Evolutionary conservation across 2,329 filamentous ascomycete genomes (phyloP), one percentile per base, ranked within the genome.

Genomic region (Graphiopsis chlorocephala): DNA sequence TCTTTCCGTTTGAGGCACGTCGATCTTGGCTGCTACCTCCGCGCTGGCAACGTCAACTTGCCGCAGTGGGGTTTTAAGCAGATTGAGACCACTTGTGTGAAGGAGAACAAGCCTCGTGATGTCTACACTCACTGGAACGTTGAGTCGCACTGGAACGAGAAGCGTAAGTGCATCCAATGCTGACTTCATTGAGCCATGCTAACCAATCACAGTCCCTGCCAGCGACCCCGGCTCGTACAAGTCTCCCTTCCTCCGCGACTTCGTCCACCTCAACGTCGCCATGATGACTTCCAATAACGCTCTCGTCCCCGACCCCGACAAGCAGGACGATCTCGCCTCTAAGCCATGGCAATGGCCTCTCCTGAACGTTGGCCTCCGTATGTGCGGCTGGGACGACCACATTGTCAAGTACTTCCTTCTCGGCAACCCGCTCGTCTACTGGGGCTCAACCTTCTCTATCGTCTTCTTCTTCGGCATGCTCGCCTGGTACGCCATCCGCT

Each of bases 251-350:
- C 84, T 97, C 75, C 93, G 96, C 76, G 95, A 99, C 79, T 99
- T 99, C 74, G 89, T 99, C 68, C 95, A 99, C 78, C 83, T 98
- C 67, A 99, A 99, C 77, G 95, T 99, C 67, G 95, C 95, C 68
- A 99, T 99, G 95, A 97, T 98, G 94, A 99, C 95, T 3, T 98
- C 95, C 45, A 99, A 99, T 85, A 99, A 99, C 75, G 95, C 95
- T 26, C 87, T 99, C 53, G 92, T 99, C 23, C 95, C 95, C 4
- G 95, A 99, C 74, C 94, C 95, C 4, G 95, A 99, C 78, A 99
- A 99, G 86, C 95, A 99, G 78, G 95, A 99, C 74, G 95, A 99
- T 74, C 87, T 99, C 56, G 95, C 95, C 33, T 99, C 95, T 15
- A 85, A 93, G 70, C 97, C 93, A 84, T 99, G 95, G 95, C 93